These are phyloP conservation scores for Yamadazyma diospyri DNA, from an alignment of 1,139 yeast species.

Conservation along the genomic window DNA sequence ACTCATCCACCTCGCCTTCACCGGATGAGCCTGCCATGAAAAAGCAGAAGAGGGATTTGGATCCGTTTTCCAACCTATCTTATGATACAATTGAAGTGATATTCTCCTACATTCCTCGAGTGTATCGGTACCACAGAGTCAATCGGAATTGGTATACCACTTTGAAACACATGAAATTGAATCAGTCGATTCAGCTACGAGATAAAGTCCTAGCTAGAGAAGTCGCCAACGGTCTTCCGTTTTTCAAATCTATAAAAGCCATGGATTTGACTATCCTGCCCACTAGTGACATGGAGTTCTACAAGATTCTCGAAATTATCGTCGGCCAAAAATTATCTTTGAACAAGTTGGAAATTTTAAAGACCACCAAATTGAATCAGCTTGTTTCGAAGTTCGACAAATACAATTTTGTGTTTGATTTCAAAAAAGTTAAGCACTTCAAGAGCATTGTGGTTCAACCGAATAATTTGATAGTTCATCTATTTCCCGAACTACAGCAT, in stretches of 20 bases:
- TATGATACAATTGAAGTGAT: constrained; percentile 28
- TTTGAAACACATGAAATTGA: constrained; percentile 26
- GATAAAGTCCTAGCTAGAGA: constrained; percentile 25
- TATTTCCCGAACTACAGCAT: constrained; percentile 26
- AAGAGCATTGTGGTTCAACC: constrained; percentile 27
- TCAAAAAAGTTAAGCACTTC: constrained; percentile 20
- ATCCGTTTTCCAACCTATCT: constrained; percentile 30
- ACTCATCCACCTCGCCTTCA: not conserved
- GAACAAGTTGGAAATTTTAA: constrained; percentile 9
- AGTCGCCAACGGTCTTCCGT: constrained; percentile 25
- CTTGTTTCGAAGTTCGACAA: constrained; percentile 24
- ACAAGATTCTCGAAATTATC: constrained; percentile 23
- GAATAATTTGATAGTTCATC: constrained; percentile 21
- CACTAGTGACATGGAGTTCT: constrained; percentile 22
- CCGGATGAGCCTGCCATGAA: not conserved
- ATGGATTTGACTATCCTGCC: constrained; percentile 22
- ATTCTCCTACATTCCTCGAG: constrained; percentile 20
- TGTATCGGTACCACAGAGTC: constrained; percentile 30
- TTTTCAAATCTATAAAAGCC: constrained; percentile 20
- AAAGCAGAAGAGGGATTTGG: constrained; percentile 13
- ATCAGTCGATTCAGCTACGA: constrained; percentile 23
- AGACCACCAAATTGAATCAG: constrained; percentile 21
- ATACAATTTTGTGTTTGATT: constrained; percentile 24
- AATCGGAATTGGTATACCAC: constrained; percentile 30
- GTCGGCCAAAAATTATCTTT: constrained; percentile 20